Conservation (phyloP, 2,329 filamentous ascomycete species). For the Fusarium avenaceum region DNA sequence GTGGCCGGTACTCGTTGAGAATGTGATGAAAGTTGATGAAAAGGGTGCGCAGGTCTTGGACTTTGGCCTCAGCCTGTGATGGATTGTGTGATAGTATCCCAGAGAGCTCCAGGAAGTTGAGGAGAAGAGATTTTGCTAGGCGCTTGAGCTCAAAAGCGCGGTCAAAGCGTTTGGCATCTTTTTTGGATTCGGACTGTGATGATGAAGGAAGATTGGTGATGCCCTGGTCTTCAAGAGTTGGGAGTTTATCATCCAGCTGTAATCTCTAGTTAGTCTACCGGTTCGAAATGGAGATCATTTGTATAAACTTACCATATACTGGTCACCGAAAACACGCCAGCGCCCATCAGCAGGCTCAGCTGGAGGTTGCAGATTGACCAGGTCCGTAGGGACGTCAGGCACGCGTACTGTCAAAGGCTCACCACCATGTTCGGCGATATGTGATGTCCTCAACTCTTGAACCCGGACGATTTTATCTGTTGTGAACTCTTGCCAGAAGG, state of each 20-base stretch:
- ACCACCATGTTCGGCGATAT: conserved; percentile 52
- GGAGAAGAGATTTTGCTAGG: conserved; percentile 84
- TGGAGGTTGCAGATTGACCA: conserved; percentile 85
- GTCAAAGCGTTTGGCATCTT: conserved; percentile 70
- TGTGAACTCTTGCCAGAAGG: conserved; percentile 92
- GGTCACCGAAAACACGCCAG: conserved; percentile 81
- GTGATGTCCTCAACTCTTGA: conserved; percentile 58
- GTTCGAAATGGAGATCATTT: not conserved
- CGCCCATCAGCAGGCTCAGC: conserved; percentile 76
- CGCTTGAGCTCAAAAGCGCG: conserved; percentile 78
- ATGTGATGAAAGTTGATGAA: conserved; percentile 94
- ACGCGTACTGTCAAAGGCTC: conserved; percentile 52
- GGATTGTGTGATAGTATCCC: conserved; percentile 60
- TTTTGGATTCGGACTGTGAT: conserved; percentile 58
- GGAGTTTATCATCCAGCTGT: conserved; percentile 72
- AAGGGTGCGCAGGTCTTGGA: conserved; percentile 82
- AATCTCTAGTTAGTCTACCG: conserved; percentile 7
- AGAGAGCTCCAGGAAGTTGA: conserved; percentile 89
- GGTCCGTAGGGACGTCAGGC: conserved; percentile 73
- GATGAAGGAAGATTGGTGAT: conserved; percentile 74
- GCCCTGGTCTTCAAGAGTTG: conserved; percentile 76
- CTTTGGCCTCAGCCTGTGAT: conserved; percentile 74
- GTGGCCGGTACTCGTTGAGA: conserved; percentile 93
- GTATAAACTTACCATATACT: conserved; percentile 65
- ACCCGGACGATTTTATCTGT: conserved; percentile 75